Evolutionary conservation across 2,329 filamentous ascomycete species (phyloP), one percentile per base, ranked within the genome.

Genomic region (Colletotrichum brevisporum): DNA sequence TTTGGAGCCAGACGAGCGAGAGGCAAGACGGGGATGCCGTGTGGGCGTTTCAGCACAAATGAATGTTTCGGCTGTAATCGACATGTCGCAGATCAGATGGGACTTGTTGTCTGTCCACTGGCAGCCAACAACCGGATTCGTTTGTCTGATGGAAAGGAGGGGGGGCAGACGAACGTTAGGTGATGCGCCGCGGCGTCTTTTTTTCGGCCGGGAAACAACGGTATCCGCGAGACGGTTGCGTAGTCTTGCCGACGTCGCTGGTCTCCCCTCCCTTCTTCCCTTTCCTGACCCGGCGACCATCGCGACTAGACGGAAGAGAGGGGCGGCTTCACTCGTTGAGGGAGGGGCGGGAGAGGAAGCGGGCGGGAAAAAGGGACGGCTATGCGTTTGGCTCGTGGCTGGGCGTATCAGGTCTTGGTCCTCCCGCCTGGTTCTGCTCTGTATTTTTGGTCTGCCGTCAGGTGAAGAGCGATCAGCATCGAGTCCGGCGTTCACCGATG

Each of bases 351-450:
- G 24, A 60, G 62, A 55, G 26, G 66, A 36, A 36, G 16, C 13
- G 51, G 21, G 41, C 43, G n/a, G 8, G 31, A 58, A 18, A 13
- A 16, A 24, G 36, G 10, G 59, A 53, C 26, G 52, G 39, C 47
- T 63, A 21, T 58, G 54, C 65, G 47, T 58, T 39, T 54, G 62
- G 61, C 31, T 60, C 55, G 18, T 9, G 21, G 36, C n/a, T 43
- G 47, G 63, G 24, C 50, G 66, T 66, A 52, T 69, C 66, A 69
- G 66, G 66, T 69, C 18, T 13, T 36, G 31, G 36, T 52, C 51
- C 62, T 52, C 45, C 43, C 45, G 36, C 43, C 24, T 60, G 62
- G 43, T 36, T 41, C 6, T 18, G 5, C 36, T 43, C 16, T 6
- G 9, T 39, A 21, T 24, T 26, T 50, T 13, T 15, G 24, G 26